A percentile compares a stretch with the other conserved stretches of the same genome.
phyloP scores from a whole-genome alignment of 352 stramenopile genomes.

The Phytophthora palmivora region DNA sequence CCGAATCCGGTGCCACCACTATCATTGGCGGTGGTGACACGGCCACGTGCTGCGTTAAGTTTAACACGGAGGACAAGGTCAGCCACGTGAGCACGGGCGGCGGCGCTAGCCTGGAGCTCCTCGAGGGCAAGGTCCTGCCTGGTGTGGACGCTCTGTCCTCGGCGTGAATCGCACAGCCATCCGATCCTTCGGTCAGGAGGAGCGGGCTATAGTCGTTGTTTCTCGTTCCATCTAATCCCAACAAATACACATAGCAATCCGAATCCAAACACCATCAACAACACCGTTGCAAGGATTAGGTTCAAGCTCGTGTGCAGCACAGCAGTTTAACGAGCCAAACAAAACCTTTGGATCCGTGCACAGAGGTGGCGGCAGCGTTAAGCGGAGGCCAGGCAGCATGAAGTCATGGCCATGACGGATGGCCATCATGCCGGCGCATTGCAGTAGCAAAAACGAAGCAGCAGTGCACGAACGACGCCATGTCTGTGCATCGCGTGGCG shows the following conservation, averaged over 20 bases:
- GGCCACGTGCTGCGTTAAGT: constrained; percentile 90
- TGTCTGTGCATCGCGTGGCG: constrained; percentile 10
- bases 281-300: constrained; percentile 2
- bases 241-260: constrained; percentile 31
- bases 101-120: constrained; percentile 96
- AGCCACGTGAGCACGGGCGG: constrained; percentile 94
- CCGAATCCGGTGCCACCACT: constrained; percentile 93
- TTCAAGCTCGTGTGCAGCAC: constrained; percentile 3
- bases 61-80: constrained; percentile 90
- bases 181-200: constrained; percentile 26
- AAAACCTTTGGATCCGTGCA: constrained; percentile 15
- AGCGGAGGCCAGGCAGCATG: constrained; percentile 5
- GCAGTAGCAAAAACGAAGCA: neutral
- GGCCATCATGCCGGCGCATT: constrained; percentile 5
- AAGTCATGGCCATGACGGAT: neutral
- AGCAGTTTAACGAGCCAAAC: constrained; percentile 12
- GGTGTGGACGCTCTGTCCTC: constrained; percentile 95
- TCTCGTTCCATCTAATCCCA: constrained; percentile 30
- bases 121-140: constrained; percentile 98
- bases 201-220: constrained; percentile 38
- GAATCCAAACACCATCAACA: constrained; percentile 17
- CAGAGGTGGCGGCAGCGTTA: constrained; percentile 16
- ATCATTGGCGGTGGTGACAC: constrained; percentile 99
- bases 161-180: constrained; percentile 48
- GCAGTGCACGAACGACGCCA: constrained; percentile 1